Evolutionary conservation across 2,329 filamentous ascomycete genomes (phyloP).

Genomic region (Penicillium brevicompactum): DNA sequence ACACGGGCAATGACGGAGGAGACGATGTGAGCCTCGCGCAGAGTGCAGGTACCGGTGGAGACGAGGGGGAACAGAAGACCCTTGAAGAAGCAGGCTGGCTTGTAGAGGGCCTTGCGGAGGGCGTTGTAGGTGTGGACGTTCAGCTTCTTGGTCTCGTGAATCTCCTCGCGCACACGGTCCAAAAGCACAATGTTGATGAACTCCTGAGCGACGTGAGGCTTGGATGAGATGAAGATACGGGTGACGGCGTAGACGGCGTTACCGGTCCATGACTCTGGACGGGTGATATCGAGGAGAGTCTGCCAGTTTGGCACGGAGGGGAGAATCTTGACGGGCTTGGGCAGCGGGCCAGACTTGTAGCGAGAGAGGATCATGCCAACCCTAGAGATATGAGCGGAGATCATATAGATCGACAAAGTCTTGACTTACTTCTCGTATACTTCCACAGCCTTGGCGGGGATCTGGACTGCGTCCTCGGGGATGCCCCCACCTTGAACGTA

Average conservation of each 20-base stretch:
- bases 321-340: conserved; percentile 96
- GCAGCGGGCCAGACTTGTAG: conserved; percentile 94
- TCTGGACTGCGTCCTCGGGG: conserved; percentile 78
- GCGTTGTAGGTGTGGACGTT: conserved; percentile 95
- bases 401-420: background rate
- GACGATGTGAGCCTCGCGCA: conserved; percentile 90
- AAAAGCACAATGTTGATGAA: conserved; percentile 88
- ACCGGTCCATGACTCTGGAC: conserved; percentile 74
- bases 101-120: conserved; percentile 89
- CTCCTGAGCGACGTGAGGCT: conserved; percentile 75
- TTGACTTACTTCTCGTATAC: conserved; percentile 78
- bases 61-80: conserved; percentile 91
- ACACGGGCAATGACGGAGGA: conserved; percentile 82
- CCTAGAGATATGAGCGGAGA: conserved; percentile 46
- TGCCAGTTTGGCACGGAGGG: conserved; percentile 92
- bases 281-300: conserved; percentile 80
- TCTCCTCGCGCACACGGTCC: conserved; percentile 89
- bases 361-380: conserved; percentile 85
- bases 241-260: conserved; percentile 88
- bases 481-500: conserved; percentile 57
- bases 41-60: conserved; percentile 79
- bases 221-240: conserved; percentile 85
- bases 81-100: conserved; percentile 95
- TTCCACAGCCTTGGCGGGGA: conserved; percentile 89
- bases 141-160: conserved; percentile 89